phyloP scores from a whole-genome alignment of 768 basidiomycete genomes.

The Podaxis sp. region DNA sequence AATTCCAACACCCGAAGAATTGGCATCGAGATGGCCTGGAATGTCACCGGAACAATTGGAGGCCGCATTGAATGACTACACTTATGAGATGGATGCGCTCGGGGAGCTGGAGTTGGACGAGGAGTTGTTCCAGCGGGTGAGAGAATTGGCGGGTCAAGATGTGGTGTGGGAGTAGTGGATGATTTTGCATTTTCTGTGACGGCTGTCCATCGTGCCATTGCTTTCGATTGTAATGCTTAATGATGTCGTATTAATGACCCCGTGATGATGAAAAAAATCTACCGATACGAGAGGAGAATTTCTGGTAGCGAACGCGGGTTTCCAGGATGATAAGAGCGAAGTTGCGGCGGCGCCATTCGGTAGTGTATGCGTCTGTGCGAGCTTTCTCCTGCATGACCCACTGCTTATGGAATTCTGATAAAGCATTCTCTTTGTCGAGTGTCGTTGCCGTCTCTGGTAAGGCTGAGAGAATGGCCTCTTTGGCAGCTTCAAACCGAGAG shows the following conservation, averaged over 20 bases:
- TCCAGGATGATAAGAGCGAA: conserved; percentile 54
- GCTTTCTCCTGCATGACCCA: conserved; percentile 73
- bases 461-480: conserved; percentile 53
- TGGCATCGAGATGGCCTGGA: conserved; percentile 73
- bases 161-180: conserved; percentile 33
- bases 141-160: conserved; percentile 59
- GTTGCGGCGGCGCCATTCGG: conserved; percentile 68
- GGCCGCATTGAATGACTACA: conserved; percentile 58
- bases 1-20: conserved; percentile 57
- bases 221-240: background rate
- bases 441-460: conserved; percentile 50
- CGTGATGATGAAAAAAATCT: conserved; percentile 25
- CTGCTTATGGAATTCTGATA: conserved; percentile 70
- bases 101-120: conserved; percentile 53
- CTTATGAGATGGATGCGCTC: conserved; percentile 57
- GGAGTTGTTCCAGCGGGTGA: conserved; percentile 61
- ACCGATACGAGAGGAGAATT: conserved; percentile 34
- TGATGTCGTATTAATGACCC: conserved; percentile 10
- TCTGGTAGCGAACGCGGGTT: conserved; percentile 54
- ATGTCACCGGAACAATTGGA: conserved; percentile 66
- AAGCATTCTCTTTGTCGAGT: conserved; percentile 62
- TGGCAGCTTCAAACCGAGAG: conserved; percentile 73
- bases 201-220: background rate
- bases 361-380: conserved; percentile 58
- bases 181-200: background rate